These are phyloP conservation scores for Arachnomyces sp. DNA, from an alignment of 2,329 filamentous ascomycete species.

Conservation along the genomic window DNA sequence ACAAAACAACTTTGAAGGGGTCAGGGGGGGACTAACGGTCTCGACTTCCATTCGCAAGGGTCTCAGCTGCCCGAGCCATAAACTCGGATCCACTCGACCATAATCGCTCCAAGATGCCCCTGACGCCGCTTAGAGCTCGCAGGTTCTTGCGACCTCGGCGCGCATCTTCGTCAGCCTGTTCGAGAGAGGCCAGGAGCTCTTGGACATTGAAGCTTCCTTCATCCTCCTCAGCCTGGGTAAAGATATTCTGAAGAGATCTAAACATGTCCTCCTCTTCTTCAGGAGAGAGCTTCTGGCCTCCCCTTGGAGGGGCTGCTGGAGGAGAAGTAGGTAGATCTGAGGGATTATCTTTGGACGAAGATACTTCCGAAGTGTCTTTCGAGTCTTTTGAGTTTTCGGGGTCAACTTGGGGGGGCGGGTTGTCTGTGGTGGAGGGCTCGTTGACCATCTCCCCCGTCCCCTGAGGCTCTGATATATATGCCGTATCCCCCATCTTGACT, in stretches of 20 bases:
- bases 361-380: too few species aligned
- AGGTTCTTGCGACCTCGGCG: slow-evolving; percentile 15
- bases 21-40: slow-evolving; percentile 26
- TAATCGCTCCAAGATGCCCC: slow-evolving; percentile 24
- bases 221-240: slow-evolving; percentile 20
- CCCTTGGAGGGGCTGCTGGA: slow-evolving; percentile 15
- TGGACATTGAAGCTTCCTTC: slow-evolving; percentile 19
- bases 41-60: slow-evolving; percentile 35
- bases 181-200: slow-evolving; percentile 23
- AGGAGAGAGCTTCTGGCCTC: slow-evolving; percentile 11
- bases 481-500: too few species aligned
- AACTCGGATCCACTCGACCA: slow-evolving; percentile 30
- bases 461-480: too few species aligned
- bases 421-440: too few species aligned
- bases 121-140: slow-evolving; percentile 20
- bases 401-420: too few species aligned
- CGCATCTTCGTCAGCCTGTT: slow-evolving; percentile 20
- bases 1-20: not conserved
- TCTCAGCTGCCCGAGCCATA: slow-evolving; percentile 28
- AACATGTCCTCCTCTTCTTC: slow-evolving; percentile 29
- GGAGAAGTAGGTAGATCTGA: slow-evolving; percentile 1
- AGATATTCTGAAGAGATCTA: slow-evolving; percentile 21
- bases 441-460: too few species aligned
- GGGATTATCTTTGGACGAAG: too few species aligned
- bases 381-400: too few species aligned